Evolutionary conservation across 2,329 filamentous ascomycete genomes (phyloP).

Genomic region (Fusarium sarcochroum): DNA sequence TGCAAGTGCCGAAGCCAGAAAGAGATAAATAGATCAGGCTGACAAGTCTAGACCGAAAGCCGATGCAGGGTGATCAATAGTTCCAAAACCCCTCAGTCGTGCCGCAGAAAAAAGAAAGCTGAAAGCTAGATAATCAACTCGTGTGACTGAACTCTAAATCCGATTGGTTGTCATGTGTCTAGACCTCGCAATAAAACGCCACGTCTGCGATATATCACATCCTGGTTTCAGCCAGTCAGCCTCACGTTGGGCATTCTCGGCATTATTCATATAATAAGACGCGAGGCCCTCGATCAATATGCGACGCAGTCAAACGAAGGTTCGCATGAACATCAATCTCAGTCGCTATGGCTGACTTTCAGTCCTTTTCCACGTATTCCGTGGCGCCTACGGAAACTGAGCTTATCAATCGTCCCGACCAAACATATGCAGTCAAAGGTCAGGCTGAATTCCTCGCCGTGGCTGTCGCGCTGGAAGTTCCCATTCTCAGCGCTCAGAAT

Average conservation of each 20-base stretch:
- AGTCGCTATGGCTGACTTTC: constrained; percentile 1
- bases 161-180: neutral
- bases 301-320: too few relatives aligned
- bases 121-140: neutral
- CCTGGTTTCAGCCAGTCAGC: neutral
- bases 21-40: neutral
- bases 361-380: neutral
- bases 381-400: neutral
- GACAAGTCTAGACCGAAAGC: constrained; percentile 1
- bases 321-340: neutral
- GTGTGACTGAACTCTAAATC: neutral
- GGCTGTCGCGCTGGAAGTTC: neutral
- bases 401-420: neutral
- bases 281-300: neutral
- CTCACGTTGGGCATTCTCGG: neutral
- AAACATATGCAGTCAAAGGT: constrained; percentile 2
- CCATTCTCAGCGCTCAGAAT: constrained; percentile 2
- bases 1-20: neutral
- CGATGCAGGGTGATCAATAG: constrained; percentile 3
- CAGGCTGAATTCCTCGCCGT: constrained; percentile 11
- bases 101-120: neutral
- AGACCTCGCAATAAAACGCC: neutral
- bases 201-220: neutral
- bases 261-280: neutral
- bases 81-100: neutral